A percentile compares a stretch with the other conserved stretches of the same genome.
phyloP scores from a whole-genome alignment of 257 asterid species.

The Jacaranda mimosifolia region DNA sequence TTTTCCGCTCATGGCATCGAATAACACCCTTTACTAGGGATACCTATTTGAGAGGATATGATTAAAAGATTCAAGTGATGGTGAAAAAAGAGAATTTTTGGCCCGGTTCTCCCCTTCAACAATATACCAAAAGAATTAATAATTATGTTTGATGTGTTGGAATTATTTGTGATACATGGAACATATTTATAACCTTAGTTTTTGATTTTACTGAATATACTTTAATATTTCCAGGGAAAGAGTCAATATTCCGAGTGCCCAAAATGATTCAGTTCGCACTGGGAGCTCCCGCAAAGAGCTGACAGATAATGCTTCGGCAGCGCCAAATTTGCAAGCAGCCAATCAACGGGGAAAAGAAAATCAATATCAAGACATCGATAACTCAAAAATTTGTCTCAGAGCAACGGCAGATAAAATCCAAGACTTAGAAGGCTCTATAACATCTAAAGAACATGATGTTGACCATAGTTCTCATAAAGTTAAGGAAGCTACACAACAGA shows the following conservation, averaged over 20 bases:
- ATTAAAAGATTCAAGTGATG: not conserved
- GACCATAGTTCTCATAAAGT: slow-evolving; percentile 27
- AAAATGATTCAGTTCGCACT: slow-evolving; percentile 30
- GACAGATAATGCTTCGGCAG: not conserved
- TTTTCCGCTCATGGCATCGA: not conserved
- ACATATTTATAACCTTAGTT: not conserved
- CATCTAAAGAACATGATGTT: slow-evolving; percentile 32
- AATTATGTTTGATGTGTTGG: not conserved
- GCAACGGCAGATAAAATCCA: slow-evolving; percentile 29
- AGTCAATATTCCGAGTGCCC: slow-evolving; percentile 38
- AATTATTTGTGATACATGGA: not conserved
- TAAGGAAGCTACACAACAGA: slow-evolving; percentile 24
- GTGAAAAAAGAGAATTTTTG: not conserved
- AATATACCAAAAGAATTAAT: too few relatives aligned
- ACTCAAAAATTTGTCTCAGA: slow-evolving; percentile 26
- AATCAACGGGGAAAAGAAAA: slow-evolving; percentile 39
- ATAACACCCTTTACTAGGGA: not conserved
- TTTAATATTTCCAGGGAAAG: slow-evolving; percentile 50
- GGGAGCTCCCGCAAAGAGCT: slow-evolving; percentile 16
- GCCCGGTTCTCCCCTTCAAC: too few relatives aligned
- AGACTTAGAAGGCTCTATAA: slow-evolving; percentile 31
- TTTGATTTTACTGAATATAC: not conserved
- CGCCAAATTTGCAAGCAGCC: slow-evolving; percentile 24
- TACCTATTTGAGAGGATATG: not conserved
- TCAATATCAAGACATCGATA: slow-evolving; percentile 31